Evolutionary conservation across 306 rosid species (phyloP).

Genomic region (Inga laurina): DNA sequence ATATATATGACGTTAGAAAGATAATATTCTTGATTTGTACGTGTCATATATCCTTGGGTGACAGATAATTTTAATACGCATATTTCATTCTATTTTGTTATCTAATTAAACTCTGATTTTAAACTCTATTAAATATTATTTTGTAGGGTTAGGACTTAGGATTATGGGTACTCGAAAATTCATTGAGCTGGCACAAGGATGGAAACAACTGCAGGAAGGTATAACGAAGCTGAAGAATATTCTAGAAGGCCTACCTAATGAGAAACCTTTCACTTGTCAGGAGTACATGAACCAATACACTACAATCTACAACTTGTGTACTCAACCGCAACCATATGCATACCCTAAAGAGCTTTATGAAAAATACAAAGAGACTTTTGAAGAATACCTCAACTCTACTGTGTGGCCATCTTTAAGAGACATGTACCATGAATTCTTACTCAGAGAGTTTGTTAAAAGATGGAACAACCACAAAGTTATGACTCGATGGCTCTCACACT

Average conservation of each 20-base stretch:
- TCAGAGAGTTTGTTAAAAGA: conserved; percentile 50
- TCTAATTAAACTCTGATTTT: background rate
- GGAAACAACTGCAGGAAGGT: background rate
- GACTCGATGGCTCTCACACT: conserved; percentile 39
- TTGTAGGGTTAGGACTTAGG: background rate
- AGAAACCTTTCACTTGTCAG: background rate
- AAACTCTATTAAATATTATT: too few relatives aligned
- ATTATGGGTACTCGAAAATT: too few relatives aligned
- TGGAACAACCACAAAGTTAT: conserved; percentile 47
- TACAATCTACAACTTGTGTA: conserved; percentile 45
- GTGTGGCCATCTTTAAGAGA: conserved; percentile 50
- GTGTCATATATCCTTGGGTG: too few relatives aligned
- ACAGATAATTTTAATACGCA: too few relatives aligned
- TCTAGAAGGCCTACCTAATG: background rate
- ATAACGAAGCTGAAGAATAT: background rate
- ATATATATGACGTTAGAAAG: too few relatives aligned
- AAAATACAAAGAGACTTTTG: conserved; percentile 36
- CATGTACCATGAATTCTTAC: conserved; percentile 47
- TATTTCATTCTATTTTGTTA: too few relatives aligned
- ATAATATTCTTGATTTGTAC: background rate
- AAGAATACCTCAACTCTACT: conserved; percentile 27
- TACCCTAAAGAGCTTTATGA: conserved; percentile 45
- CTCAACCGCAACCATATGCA: conserved; percentile 38
- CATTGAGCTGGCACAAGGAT: background rate
- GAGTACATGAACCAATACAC: background rate